These are phyloP conservation scores for Calonectria hongkongensis DNA, from an alignment of 2,329 filamentous ascomycete species.

Conservation along the genomic window DNA sequence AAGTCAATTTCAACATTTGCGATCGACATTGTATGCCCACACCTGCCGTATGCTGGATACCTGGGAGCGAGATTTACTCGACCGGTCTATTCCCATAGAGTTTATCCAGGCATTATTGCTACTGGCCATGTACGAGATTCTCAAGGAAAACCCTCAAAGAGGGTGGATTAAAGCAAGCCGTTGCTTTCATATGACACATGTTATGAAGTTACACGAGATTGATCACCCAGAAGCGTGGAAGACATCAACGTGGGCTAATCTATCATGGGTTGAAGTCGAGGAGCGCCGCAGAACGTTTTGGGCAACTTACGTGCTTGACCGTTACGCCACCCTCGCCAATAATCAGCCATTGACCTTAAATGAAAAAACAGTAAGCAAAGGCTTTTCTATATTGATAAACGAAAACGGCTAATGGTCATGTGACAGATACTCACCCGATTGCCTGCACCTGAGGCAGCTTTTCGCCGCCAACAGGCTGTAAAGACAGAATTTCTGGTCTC, in stretches of 20 bases:
- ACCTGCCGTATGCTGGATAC: background rate
- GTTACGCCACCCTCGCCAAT: background rate
- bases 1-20: background rate
- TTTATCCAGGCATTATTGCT: background rate
- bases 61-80: background rate
- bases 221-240: background rate
- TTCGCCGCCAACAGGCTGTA: slow-evolving; percentile 4
- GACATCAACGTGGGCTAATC: background rate
- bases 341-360: background rate
- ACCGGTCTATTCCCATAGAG: background rate
- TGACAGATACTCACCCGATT: background rate
- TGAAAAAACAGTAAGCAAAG: background rate
- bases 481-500: background rate
- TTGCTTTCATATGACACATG: background rate
- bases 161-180: background rate
- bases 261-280: background rate
- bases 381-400: background rate
- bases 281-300: slow-evolving; percentile 1
- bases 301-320: background rate
- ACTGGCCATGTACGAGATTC: background rate
- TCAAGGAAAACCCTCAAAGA: background rate
- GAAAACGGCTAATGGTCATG: background rate
- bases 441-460: background rate
- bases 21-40: background rate
- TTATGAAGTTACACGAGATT: background rate